Base-by-base conservation (phyloP, 768 basidiomycete genomes). In the Kwoniella dejecticola region DNA sequence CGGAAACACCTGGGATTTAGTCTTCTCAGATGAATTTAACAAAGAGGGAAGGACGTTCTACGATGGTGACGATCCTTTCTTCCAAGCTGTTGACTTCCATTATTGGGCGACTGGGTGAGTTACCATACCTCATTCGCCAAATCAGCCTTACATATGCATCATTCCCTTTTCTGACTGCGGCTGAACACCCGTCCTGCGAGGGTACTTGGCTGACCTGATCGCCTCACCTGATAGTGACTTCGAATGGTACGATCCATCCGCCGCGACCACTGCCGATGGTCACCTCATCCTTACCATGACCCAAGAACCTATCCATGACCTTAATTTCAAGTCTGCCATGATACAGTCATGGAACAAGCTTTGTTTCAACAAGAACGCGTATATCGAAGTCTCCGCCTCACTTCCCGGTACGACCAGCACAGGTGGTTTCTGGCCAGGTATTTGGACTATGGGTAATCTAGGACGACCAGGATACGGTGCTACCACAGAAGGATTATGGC, bases 21-120 rank as follows among this genome's bases (percentile, higher is more conserved):
- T 91, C 3, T 93, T 91, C 77, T 90, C 89, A 40, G 91, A 94
- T 77, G 92, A 94, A 77, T 94, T 94, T 79, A 87, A 94, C 60
- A 81, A 80, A 7, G 86, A 88, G 4, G 87, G 88, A 15, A 85
- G 92, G 36, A 84, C 88, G 0, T 93, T 93, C 76, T 90, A 88
- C 77, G 60, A 63, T 13, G 88, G 88, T 4, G 90, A 93, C 75
- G 91, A 94, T 77, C 88, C 91, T 6, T 92, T 88, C 64, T 80
- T 76, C 71, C 71, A 76, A 46, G 80, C 79, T 13, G 77, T 80
- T 13, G 80, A 81, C 55, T 55, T 81, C 33, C 78, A 80, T 58
- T 80, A 79, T 63, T 79, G 79, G 76, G 60, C 68, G 1, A 76
- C 78, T 11, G 63, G 60, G 63, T 75, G 45, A 66, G 74, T 66